Base-by-base conservation (phyloP, 2,329 filamentous ascomycete genomes). In the Madurella mycetomatis region DNA sequence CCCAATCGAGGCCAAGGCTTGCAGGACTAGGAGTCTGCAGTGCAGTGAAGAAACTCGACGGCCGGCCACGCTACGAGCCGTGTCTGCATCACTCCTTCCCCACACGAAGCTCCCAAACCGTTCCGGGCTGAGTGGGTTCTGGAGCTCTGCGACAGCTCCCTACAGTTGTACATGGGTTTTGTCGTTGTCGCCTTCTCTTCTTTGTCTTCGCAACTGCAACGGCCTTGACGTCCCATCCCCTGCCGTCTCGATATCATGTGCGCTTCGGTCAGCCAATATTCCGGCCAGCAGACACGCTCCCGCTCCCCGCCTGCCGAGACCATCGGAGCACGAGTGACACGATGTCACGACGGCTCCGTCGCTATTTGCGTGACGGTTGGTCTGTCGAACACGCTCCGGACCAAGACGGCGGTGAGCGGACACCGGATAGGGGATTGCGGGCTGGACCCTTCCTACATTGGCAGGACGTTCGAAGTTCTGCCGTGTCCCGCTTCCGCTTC, bases 191-290 rank as follows among this genome's bases (percentile, higher is more conserved):
- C 25, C 25, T 17, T 15, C 44, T 54, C 7, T 25, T 25, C 25
- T 25, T 25, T 25, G 7, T 25, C 7, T 19, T 46, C 41, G 55
- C 50, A 43, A 41, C 40, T 49, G 37, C 48, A 39, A 51, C 41
- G 16, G 48, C 34, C 18, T 40, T 34, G 31, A 54, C 48, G 41
- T 56, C 19, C 54, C 57, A 63, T 59, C 52, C 58, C 53, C 54
- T 59, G 61, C 61, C 60, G 60, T 53, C 45, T 55, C 48, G 18
- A 32, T 51, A 49, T 61, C 60, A 62, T 60, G 58, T 61, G 58
- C 47, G 34, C 47, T 47, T 34, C 39, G 9, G 19, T 32, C 42
- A 30, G 34, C 49, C 25, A 51, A 17, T 41, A 43, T 44, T 30
- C 41, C 32, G 40, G 41, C 34, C 51, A 41, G 32, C 40, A 16